Conservation (phyloP, 768 basidiomycete genomes). For the Termitomyces sp. region DNA sequence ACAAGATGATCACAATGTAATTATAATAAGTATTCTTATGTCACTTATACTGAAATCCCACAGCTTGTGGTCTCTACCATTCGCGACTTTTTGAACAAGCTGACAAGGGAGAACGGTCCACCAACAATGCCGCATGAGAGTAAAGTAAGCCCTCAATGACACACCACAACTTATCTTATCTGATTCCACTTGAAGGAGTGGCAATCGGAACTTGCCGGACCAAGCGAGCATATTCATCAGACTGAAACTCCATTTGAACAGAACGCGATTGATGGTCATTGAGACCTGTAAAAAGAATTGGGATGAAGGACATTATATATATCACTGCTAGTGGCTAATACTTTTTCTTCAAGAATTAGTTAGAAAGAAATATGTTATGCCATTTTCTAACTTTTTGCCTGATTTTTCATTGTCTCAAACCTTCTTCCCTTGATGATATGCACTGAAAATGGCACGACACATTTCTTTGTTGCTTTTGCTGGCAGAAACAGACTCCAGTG, state of each 20-base stretch:
- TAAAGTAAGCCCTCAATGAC: slow-evolving; percentile 14
- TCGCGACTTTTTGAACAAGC: slow-evolving; percentile 65
- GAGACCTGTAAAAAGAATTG: not conserved
- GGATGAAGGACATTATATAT: not conserved
- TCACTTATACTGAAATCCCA: not conserved
- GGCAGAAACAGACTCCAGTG: no score
- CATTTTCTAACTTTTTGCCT: no score
- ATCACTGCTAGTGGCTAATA: no score
- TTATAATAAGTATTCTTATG: slow-evolving; percentile 14
- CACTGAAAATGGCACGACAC: no score
- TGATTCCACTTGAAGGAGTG: slow-evolving; percentile 23
- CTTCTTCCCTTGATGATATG: no score
- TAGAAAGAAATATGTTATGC: no score
- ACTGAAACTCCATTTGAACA: slow-evolving; percentile 35
- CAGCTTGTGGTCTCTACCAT: slow-evolving; percentile 63
- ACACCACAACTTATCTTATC: not conserved
- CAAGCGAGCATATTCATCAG: slow-evolving; percentile 24
- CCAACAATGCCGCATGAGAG: slow-evolving; percentile 30
- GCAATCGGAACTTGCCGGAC: slow-evolving; percentile 22
- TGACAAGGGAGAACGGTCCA: slow-evolving; percentile 30
- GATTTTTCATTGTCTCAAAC: no score
- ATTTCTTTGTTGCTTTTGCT: no score
- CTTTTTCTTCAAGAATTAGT: no score
- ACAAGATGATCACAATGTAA: slow-evolving; percentile 71
- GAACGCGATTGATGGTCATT: not conserved